Evolutionary conservation across 768 basidiomycete genomes (phyloP), one percentile per base, ranked within the genome.

Genomic region (Leccinum obscurum): DNA sequence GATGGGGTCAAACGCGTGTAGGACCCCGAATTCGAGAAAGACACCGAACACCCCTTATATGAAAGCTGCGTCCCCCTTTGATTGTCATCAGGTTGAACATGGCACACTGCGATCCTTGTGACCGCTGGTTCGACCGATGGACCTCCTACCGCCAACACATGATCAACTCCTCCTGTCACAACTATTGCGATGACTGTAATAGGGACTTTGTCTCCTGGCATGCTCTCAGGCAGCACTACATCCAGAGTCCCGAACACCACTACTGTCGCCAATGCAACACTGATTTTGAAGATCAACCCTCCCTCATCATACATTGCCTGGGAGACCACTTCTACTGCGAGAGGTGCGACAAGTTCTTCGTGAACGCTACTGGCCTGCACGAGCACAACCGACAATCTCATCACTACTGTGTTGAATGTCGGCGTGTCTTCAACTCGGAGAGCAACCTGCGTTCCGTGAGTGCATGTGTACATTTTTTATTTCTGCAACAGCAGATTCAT

Each of bases 241-340:
- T 81, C 26, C 77, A 85, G 56, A 84, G 81, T 65, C 71, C 74
- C 6, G 26, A 14, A 0, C 87, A 87, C 56, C 13, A 68, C 44
- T 88, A 81, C 60, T 89, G 88, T 68, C 80, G 81, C 57, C 39
- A 64, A 20, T 88, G 87, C 69, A 56, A 80, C 32, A 57, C 61
- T 15, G 79, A 83, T 57, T 85, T 83, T 59, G 49, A 65, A 4
- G 61, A 72, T 54, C 22, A 64, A 0, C 20, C 66, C 0, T 72
- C 73, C 0, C 76, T 86, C 1, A 60, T 75, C 1, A 57, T 68
- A 0, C 88, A 89, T 64, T 77, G 77, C 62, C 14, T 74, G 0
- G 26, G 70, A 0, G 48, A 41, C 0, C 86, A 88, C 66, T 15
- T 58, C 51, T 81, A 74, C 58, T 88, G 87, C 65, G 30, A 14